Conservation (phyloP, 148 eudicot species). For the Vaccinium darrowii region DNA sequence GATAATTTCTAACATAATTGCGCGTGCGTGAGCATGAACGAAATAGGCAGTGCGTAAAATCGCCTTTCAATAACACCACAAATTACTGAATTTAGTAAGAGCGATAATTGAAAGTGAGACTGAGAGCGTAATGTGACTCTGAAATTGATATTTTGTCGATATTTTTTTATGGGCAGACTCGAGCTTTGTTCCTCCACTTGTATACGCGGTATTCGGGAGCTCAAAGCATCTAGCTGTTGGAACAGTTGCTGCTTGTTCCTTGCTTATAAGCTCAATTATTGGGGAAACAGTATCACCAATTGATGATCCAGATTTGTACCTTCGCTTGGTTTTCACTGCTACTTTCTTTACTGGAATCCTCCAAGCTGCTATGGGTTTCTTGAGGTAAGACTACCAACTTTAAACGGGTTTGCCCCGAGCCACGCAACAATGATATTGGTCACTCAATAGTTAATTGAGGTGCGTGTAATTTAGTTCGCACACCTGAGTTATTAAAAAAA, state of each 20-base stretch:
- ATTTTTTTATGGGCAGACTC: slow-evolving; percentile 46
- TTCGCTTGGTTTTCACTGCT: slow-evolving; percentile 67
- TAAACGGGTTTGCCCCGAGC: too few species aligned
- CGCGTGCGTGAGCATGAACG: too few species aligned
- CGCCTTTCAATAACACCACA: background rate
- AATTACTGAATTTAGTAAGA: too few species aligned
- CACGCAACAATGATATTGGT: too few species aligned
- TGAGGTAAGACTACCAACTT: slow-evolving; percentile 43
- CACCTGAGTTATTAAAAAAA: too few species aligned
- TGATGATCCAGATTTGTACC: slow-evolving; percentile 44
- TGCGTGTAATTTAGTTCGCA: too few species aligned
- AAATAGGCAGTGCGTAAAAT: background rate
- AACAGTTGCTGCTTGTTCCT: slow-evolving; percentile 76
- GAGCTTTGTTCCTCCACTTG: slow-evolving; percentile 81
- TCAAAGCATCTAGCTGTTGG: slow-evolving; percentile 81
- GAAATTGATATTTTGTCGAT: background rate
- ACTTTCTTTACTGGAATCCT: slow-evolving; percentile 68
- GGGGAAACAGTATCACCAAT: slow-evolving; percentile 39
- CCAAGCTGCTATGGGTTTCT: slow-evolving; percentile 58
- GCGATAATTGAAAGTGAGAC: background rate
- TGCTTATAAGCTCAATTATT: slow-evolving; percentile 52
- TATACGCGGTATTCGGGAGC: slow-evolving; percentile 76
- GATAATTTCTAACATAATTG: background rate
- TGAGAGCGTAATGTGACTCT: background rate
- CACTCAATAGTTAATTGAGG: too few species aligned